Evolutionary conservation across 176 grass and related monocot genomes (phyloP).

Genomic region (Phoenix dactylifera): DNA sequence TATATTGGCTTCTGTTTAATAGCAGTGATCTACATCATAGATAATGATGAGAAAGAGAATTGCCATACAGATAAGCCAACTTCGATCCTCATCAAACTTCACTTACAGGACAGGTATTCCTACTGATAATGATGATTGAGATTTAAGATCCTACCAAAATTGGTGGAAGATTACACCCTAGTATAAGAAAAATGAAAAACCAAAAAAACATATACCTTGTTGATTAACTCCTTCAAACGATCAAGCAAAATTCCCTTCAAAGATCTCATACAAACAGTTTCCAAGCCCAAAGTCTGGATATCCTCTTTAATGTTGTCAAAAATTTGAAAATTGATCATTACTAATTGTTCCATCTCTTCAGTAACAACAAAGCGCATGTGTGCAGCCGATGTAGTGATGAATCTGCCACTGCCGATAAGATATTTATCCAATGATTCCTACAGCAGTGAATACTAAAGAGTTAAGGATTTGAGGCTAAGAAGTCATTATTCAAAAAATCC

Average conservation of each 20-base stretch:
- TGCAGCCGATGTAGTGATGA: conserved; percentile 23
- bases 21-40: too few species aligned
- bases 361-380: conserved; percentile 44
- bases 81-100: too few species aligned
- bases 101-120: too few species aligned
- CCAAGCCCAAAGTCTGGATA: conserved; percentile 22
- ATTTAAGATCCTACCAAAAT: too few species aligned
- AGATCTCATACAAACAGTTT: conserved; percentile 42
- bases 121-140: too few species aligned
- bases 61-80: too few species aligned
- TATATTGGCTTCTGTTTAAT: too few species aligned
- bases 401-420: conserved; percentile 38
- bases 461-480: conserved; percentile 6
- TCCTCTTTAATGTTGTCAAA: conserved; percentile 43
- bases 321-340: conserved; percentile 44
- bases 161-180: neutral
- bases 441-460: conserved; percentile 14
- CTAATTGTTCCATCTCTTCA: conserved; percentile 53
- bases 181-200: neutral
- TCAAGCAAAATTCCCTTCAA: conserved; percentile 43
- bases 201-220: conserved; percentile 35
- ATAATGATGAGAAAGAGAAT: too few species aligned
- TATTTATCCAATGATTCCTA: conserved; percentile 66
- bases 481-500: conserved; percentile 1
- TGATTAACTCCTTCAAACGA: conserved; percentile 57